Conservation (phyloP, 495 filamentous ascomycete species). For the Bacidia rubella region DNA sequence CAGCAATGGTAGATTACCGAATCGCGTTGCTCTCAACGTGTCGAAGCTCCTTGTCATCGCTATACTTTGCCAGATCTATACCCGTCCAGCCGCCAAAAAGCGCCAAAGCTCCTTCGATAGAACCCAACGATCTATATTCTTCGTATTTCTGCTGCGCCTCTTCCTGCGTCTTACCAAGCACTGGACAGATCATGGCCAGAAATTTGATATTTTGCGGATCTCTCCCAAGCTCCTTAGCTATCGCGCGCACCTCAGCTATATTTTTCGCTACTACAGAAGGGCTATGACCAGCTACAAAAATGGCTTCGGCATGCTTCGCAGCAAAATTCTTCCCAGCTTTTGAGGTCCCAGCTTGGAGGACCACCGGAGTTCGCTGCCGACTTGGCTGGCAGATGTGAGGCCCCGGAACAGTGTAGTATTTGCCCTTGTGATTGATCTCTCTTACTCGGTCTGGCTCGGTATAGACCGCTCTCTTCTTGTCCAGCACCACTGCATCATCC, state of each 20-base stretch:
- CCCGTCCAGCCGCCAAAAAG: conserved; percentile 47
- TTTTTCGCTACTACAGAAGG: conserved; percentile 35
- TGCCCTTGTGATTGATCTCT: conserved; percentile 52
- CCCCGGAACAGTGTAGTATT: conserved; percentile 51
- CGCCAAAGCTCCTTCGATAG: conserved; percentile 41
- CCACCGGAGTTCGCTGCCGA: conserved; percentile 51
- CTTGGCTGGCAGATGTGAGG: conserved; percentile 51
- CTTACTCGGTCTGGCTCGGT: conserved; percentile 45
- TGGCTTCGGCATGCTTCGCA: conserved; percentile 43
- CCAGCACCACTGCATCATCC: conserved; percentile 47
- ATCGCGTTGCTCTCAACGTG: conserved; percentile 53
- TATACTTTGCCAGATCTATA: conserved; percentile 38
- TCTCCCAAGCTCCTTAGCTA: conserved; percentile 33
- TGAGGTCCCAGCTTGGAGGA: conserved; percentile 53
- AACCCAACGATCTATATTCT: conserved; percentile 34
- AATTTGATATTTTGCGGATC: conserved; percentile 40
- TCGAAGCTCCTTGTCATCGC: conserved; percentile 41
- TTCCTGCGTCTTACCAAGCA: conserved; percentile 40
- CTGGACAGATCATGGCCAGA: conserved; percentile 36
- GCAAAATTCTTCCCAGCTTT: conserved; percentile 50
- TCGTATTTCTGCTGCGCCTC: conserved; percentile 40
- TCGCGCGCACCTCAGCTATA: conserved; percentile 35
- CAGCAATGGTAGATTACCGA: conserved; percentile 24
- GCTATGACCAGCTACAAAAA: conserved; percentile 37
- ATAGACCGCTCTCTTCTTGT: conserved; percentile 42